phyloP scores from a whole-genome alignment of 495 filamentous ascomycete species.

The Tuber microsphaerosporum region DNA sequence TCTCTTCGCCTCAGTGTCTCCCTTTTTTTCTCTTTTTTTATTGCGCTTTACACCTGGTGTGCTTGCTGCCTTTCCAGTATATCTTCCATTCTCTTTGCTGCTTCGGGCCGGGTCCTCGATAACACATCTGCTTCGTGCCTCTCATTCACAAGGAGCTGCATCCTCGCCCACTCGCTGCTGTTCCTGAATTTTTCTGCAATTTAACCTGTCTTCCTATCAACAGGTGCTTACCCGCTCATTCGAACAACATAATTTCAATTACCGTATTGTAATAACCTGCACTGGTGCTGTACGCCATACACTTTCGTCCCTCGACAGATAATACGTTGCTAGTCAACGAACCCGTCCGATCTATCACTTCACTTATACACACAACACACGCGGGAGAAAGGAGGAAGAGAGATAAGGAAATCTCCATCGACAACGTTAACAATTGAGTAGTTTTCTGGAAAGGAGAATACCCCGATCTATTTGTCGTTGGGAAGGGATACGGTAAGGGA shows the following conservation, averaged over 20 bases:
- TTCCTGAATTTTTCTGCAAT: not conserved
- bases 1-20: not conserved
- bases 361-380: not conserved
- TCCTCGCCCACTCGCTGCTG: not conserved
- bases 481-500: not conserved
- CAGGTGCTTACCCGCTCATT: not conserved
- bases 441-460: slow-evolving; percentile 1
- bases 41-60: not conserved
- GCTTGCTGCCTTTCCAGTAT: not conserved
- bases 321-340: slow-evolving; percentile 1
- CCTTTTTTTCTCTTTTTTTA: not conserved
- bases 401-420: not conserved
- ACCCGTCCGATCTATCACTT: slow-evolving; percentile 3
- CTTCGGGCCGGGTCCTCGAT: slow-evolving; percentile 1
- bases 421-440: not conserved
- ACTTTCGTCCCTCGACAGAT: not conserved
- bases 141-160: not conserved
- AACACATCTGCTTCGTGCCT: not conserved
- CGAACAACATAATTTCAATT: slow-evolving; percentile 2
- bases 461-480: not conserved
- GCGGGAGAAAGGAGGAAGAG: not conserved
- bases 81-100: slow-evolving; percentile 4
- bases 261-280: not conserved
- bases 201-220: not conserved
- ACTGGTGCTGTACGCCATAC: slow-evolving; percentile 2